Evolutionary conservation across 2,329 filamentous ascomycete genomes (phyloP).

Genomic region (Penicillium sp.): DNA sequence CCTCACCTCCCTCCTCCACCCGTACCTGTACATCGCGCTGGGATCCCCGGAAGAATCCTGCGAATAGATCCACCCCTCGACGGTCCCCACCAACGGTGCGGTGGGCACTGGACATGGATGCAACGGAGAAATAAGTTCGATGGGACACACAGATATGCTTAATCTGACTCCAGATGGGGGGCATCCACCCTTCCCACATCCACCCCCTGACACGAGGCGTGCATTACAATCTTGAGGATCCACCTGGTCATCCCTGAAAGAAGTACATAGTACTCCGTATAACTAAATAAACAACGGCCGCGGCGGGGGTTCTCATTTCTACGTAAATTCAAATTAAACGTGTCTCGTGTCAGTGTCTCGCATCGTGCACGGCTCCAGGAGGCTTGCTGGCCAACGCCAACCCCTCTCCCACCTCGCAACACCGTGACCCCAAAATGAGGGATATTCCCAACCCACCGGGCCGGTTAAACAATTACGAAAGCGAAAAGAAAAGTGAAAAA

Average conservation of each 20-base stretch:
- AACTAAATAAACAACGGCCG: not conserved
- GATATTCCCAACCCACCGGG: conserved; percentile 1
- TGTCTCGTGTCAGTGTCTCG: conserved; percentile 1
- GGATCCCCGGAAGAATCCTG: conserved; percentile 27
- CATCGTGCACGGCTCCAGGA: not conserved
- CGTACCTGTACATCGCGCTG: conserved; percentile 23
- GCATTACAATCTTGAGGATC: conserved; percentile 5
- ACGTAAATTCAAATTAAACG: not conserved
- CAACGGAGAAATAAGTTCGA: conserved; percentile 28
- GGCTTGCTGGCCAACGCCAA: not conserved
- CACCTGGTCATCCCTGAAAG: conserved; percentile 2
- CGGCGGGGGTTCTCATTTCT: not conserved
- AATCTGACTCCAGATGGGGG: conserved; percentile 31
- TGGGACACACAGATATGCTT: conserved; percentile 33
- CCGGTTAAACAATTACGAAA: not conserved
- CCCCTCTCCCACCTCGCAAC: not conserved
- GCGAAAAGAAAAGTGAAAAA: not conserved
- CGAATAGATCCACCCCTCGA: conserved; percentile 26
- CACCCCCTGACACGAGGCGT: conserved; percentile 10
- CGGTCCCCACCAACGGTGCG: conserved; percentile 24
- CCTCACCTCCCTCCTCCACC: not conserved
- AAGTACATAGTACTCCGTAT: not conserved
- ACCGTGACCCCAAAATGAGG: conserved; percentile 2
- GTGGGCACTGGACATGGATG: conserved; percentile 34
- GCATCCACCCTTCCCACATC: conserved; percentile 15